Conservation (phyloP, 345 rosid species). For the Diplotaxis tenuifolia region DNA sequence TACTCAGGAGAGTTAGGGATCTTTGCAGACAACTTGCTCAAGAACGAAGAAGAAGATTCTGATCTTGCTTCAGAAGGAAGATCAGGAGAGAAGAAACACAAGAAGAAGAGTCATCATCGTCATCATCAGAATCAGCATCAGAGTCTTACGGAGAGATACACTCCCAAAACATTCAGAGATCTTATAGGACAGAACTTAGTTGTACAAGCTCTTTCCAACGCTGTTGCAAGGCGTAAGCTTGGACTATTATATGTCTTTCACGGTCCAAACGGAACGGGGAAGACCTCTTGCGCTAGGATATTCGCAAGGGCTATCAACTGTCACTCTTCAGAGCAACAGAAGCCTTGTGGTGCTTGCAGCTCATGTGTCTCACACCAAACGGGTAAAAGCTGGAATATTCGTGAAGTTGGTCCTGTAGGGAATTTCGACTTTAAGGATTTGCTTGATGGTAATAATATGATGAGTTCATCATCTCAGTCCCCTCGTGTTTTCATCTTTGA, state of each 20-base stretch:
- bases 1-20: slow-evolving; percentile 98
- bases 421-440: slow-evolving; percentile 74
- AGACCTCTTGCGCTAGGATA: slow-evolving; percentile 93
- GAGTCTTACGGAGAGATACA: slow-evolving; percentile 80
- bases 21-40: slow-evolving; percentile 76
- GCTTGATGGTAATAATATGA: slow-evolving; percentile 50
- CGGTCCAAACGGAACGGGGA: slow-evolving; percentile 98
- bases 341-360: slow-evolving; percentile 82
- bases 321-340: slow-evolving; percentile 67
- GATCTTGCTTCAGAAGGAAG: slow-evolving; percentile 91
- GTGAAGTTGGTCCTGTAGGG: slow-evolving; percentile 84
- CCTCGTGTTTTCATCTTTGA: slow-evolving; percentile 84
- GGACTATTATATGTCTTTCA: slow-evolving; percentile 89
- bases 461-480: slow-evolving; percentile 46
- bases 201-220: slow-evolving; percentile 91
- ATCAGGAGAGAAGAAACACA: slow-evolving; percentile 47
- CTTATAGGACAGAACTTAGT: slow-evolving; percentile 90
- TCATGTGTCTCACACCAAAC: slow-evolving; percentile 70
- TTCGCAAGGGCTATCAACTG: slow-evolving; percentile 93
- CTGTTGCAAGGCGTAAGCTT: slow-evolving; percentile 65
- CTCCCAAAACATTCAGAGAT: slow-evolving; percentile 77
- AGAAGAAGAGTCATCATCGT: slow-evolving; percentile 36
- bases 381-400: slow-evolving; percentile 75
- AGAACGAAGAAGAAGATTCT: slow-evolving; percentile 60
- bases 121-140: slow-evolving; percentile 46